phyloP scores from a whole-genome alignment of 2,329 filamentous ascomycete species.

The Whalleya microplaca region DNA sequence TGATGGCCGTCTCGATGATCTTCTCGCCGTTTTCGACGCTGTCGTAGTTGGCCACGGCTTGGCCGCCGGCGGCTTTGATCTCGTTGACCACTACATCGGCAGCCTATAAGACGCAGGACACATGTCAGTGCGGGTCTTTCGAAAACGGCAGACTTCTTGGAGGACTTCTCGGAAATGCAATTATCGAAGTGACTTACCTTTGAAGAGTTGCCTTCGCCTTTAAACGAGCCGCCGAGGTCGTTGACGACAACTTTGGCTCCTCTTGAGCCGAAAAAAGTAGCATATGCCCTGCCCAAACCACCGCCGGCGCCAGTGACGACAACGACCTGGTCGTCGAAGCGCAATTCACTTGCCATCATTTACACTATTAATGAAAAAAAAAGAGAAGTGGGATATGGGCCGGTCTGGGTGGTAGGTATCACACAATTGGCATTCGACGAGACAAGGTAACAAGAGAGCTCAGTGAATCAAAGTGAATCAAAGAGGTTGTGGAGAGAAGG shows the following conservation, averaged over 20 bases:
- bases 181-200: slow-evolving; percentile 62
- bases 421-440: slow-evolving; percentile 16
- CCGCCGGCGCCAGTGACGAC: slow-evolving; percentile 87
- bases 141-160: background rate
- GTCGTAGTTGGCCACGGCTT: slow-evolving; percentile 98
- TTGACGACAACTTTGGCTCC: slow-evolving; percentile 97
- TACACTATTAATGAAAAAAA: slow-evolving; percentile 8
- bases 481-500: slow-evolving; percentile 1
- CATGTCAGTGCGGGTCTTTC: slow-evolving; percentile 27
- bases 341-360: slow-evolving; percentile 48
- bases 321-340: slow-evolving; percentile 86
- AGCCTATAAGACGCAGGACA: slow-evolving; percentile 53
- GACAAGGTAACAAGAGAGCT: slow-evolving; percentile 5
- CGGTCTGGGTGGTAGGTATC: slow-evolving; percentile 5
- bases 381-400: background rate
- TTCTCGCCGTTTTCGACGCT: slow-evolving; percentile 89
- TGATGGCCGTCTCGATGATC: slow-evolving; percentile 89
- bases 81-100: slow-evolving; percentile 83
- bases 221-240: slow-evolving; percentile 90
- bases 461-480: background rate
- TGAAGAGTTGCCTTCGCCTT: slow-evolving; percentile 84
- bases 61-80: slow-evolving; percentile 86
- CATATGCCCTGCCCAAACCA: slow-evolving; percentile 81
- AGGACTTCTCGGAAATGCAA: background rate
- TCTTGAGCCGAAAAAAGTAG: slow-evolving; percentile 86